Evolutionary conservation across 202 grass and related monocot species (phyloP), one percentile per base, ranked within the genome.

Genomic region (Carex arenaria): DNA sequence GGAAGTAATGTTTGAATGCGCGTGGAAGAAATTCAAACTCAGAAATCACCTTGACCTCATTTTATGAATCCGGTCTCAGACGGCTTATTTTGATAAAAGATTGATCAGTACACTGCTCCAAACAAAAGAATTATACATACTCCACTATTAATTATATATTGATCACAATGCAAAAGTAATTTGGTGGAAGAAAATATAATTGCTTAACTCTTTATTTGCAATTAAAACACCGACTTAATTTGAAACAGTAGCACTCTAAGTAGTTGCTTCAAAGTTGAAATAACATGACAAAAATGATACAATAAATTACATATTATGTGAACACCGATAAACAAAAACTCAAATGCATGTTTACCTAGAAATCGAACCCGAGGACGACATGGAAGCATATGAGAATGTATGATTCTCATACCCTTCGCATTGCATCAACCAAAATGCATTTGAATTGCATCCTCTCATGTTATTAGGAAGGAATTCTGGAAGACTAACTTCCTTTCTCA

Each of bases 401-500:
- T 72, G 42, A 72, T 72, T 72, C 18, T 72, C 69, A 51, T 47
- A 72, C 51, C 43, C 69, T 72, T 72, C 19, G 2, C 42, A 72
- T 51, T 72, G 43, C 69, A 23, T 51, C 43, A 49, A 51, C 69
- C 43, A 51, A 13, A 72, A 72, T 51, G 42, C 69, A 51, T 72
- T 72, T 6, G 42, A 47, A 26, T 47, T 51, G 10, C 43, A 72
- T 51, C 43, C 10, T 49, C 11, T 47, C 10, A 51, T 28, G 69
- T 18, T 72, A 51, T 13, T 26, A 72, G 69, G 43, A 4, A 23
- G 69, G 20, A 72, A 72, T 26, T 72, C 42, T 15, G 43, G 69
- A 72, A 72, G 69, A 5, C 19, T 23, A 49, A 4, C 10, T 72
- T 83, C 49, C 12, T 69, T 72, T 18, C 84, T 83, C 23, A 91